These are phyloP conservation scores for Circinella umbellata DNA, from an alignment of 371 early-diverging fungal species.

Conservation along the genomic window DNA sequence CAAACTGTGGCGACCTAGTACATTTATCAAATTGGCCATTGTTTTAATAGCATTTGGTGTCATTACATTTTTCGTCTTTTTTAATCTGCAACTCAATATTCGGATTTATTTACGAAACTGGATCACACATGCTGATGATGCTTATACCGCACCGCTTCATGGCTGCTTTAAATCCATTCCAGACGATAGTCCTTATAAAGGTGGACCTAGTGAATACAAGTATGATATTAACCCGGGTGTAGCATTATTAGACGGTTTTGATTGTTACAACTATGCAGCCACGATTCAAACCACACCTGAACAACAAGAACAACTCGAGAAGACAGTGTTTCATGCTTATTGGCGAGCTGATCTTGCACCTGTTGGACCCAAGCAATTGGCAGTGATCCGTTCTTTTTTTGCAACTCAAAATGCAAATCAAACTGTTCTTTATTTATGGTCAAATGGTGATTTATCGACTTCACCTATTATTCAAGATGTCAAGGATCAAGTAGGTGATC, in stretches of 20 bases:
- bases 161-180: constrained; percentile 52
- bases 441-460: constrained; percentile 49
- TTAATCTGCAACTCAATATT: constrained; percentile 51
- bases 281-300: constrained; percentile 34
- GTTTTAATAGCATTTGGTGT: constrained; percentile 21
- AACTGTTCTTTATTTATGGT: constrained; percentile 52
- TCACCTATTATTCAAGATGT: constrained; percentile 44
- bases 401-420: constrained; percentile 50
- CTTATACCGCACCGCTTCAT: constrained; percentile 39
- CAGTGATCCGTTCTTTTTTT: constrained; percentile 54
- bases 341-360: constrained; percentile 57
- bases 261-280: constrained; percentile 59
- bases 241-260: constrained; percentile 49
- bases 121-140: constrained; percentile 55
- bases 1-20: constrained; percentile 36
- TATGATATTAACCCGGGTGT: constrained; percentile 54
- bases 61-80: constrained; percentile 43
- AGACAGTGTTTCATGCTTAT: constrained; percentile 55
- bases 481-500: constrained; percentile 37
- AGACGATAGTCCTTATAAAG: constrained; percentile 40
- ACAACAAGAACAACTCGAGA: background rate
- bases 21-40: constrained; percentile 35
- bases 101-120: constrained; percentile 57
- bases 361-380: constrained; percentile 53
- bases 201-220: constrained; percentile 29